Percentiles rank a stretch among this genome's conserved stretches.
Evolutionary conservation across 2,329 filamentous ascomycete species (phyloP).

Genomic region (Aspergillus oerlinghausenensis): DNA sequence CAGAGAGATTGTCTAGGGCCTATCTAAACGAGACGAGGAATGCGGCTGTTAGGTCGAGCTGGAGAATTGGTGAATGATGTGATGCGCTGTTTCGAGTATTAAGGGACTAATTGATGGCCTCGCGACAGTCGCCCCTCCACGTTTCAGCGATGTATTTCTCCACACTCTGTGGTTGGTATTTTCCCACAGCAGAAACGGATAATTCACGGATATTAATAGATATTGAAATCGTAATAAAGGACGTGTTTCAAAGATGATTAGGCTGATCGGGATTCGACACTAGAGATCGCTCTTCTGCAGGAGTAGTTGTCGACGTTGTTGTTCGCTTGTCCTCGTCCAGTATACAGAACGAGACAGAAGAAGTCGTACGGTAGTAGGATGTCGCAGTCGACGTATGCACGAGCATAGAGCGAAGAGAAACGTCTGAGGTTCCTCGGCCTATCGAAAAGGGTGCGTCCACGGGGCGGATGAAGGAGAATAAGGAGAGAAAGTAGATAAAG

Average conservation of each 20-base stretch:
- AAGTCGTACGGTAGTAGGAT: background rate
- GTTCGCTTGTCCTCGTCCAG: slow-evolving; percentile 4
- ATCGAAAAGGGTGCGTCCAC: background rate
- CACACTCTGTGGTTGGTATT: slow-evolving; percentile 8
- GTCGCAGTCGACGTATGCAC: background rate
- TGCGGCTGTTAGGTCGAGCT: background rate
- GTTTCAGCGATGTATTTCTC: slow-evolving; percentile 16
- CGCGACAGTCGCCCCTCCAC: slow-evolving; percentile 1
- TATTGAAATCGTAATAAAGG: background rate
- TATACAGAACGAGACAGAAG: background rate
- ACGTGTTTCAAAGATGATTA: slow-evolving; percentile 14
- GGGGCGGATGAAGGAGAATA: background rate
- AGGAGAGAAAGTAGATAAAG: slow-evolving; percentile 1
- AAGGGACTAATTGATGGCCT: background rate
- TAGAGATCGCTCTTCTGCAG: slow-evolving; percentile 3
- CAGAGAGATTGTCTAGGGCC: background rate
- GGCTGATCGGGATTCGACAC: slow-evolving; percentile 7
- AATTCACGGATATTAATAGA: background rate
- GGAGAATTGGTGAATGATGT: background rate
- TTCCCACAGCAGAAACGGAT: background rate
- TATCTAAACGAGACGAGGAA: background rate
- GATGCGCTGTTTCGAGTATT: background rate
- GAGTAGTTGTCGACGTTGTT: slow-evolving; percentile 11
- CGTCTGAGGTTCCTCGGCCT: background rate
- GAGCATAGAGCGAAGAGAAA: background rate